Evolutionary conservation across 768 basidiomycete genomes (phyloP).

Genomic region (Pleurotus citrinopileatus): DNA sequence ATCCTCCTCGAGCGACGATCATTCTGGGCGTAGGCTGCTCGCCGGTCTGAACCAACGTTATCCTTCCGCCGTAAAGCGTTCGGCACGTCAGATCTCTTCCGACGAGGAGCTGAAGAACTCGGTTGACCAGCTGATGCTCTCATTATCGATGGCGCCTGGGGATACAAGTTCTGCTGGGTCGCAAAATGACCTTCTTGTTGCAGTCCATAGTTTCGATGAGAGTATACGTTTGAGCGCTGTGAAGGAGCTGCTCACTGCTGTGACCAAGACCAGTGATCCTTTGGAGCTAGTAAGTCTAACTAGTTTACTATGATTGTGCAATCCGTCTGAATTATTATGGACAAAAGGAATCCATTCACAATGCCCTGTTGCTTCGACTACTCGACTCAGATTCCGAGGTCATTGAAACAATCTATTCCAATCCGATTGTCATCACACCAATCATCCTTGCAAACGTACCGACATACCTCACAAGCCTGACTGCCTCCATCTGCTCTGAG

Average conservation of each 20-base stretch:
- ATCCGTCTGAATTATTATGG: background rate
- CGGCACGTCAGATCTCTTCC: conserved; percentile 33
- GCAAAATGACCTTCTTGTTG: conserved; percentile 42
- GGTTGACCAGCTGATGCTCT: conserved; percentile 54
- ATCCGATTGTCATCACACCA: conserved; percentile 43
- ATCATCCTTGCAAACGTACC: conserved; percentile 37
- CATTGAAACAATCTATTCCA: conserved; percentile 64
- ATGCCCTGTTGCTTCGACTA: conserved; percentile 65
- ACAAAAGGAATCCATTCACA: conserved; percentile 51
- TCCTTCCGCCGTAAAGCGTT: conserved; percentile 43
- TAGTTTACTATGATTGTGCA: background rate
- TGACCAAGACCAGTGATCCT: conserved; percentile 27
- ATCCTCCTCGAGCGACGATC: conserved; percentile 15
- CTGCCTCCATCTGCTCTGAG: conserved; percentile 30
- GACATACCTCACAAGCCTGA: conserved; percentile 45
- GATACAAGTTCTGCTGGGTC: conserved; percentile 14
- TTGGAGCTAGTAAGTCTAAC: conserved; percentile 41
- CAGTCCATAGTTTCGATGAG: conserved; percentile 60
- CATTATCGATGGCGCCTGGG: conserved; percentile 51
- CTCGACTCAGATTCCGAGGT: conserved; percentile 63
- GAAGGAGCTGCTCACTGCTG: conserved; percentile 42
- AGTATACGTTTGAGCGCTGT: conserved; percentile 60
- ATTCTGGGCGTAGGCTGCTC: conserved; percentile 40
- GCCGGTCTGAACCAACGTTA: conserved; percentile 65
- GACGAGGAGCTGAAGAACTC: conserved; percentile 34